Conservation (phyloP, 768 basidiomycete species). For the Exsudoporus frostii region DNA sequence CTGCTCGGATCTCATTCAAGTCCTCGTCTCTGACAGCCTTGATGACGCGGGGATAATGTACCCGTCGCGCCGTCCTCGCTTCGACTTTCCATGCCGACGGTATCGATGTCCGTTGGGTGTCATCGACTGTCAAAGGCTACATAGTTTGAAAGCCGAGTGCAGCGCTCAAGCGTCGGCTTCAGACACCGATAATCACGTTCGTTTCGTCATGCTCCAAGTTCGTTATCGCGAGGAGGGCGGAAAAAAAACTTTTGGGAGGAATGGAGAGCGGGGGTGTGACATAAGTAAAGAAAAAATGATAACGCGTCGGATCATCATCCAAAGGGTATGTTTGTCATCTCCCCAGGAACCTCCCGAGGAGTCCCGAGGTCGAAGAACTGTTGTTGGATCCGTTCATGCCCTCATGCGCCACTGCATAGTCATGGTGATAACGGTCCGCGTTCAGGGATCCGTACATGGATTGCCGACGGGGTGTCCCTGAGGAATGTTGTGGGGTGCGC, state of each 20-base stretch:
- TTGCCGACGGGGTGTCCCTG: conserved; percentile 8
- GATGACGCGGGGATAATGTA: no score
- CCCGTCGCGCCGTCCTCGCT: background rate
- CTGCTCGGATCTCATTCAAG: no score
- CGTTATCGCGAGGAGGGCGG: no score
- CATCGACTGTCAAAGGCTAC: background rate
- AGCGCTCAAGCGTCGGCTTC: no score
- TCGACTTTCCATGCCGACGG: background rate
- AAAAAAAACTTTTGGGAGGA: no score
- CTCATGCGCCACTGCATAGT: background rate
- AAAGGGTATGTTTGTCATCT: conserved; percentile 9
- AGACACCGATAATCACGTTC: background rate
- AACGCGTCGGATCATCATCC: background rate
- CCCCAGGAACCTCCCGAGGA: conserved; percentile 24
- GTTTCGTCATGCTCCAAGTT: no score
- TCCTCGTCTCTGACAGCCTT: no score
- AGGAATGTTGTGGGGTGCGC: background rate
- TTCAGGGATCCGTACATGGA: conserved; percentile 18
- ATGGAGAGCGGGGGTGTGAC: background rate
- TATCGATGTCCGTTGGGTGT: background rate
- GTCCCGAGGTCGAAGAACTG: conserved; percentile 7
- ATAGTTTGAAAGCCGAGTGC: no score
- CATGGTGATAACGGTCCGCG: background rate
- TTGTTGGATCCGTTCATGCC: background rate
- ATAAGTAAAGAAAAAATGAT: background rate